These are phyloP conservation scores for Bjerkandera adusta DNA, from an alignment of 1,284 basidiomycete genomes.

Conservation along the genomic window DNA sequence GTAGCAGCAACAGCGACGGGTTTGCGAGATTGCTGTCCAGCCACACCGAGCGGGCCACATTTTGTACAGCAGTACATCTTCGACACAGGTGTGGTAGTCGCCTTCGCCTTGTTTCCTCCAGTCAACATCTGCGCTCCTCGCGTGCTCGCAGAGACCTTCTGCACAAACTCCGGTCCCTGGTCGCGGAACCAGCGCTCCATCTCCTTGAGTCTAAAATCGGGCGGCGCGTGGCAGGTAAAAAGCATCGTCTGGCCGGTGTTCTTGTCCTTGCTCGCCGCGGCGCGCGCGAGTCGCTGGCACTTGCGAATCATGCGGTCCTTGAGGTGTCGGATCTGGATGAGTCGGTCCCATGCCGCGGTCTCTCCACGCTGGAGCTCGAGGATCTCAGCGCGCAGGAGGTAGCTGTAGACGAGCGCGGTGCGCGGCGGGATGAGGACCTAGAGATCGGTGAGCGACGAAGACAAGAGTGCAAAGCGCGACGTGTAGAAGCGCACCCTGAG, in stretches of 20 bases:
- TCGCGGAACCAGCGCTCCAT: slow-evolving; percentile 70
- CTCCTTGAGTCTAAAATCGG: slow-evolving; percentile 71
- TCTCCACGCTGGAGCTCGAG: slow-evolving; percentile 56
- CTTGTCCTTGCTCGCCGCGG: slow-evolving; percentile 35
- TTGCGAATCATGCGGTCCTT: slow-evolving; percentile 80
- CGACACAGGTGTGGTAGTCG: slow-evolving; percentile 13
- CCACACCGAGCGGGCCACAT: slow-evolving; percentile 18
- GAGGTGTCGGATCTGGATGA: slow-evolving; percentile 69
- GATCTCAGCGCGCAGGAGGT: slow-evolving; percentile 59
- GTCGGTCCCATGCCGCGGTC: slow-evolving; percentile 57
- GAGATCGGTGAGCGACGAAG: not conserved
- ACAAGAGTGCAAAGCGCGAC: not conserved
- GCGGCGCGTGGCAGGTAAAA: slow-evolving; percentile 61
- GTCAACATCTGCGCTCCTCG: not conserved
- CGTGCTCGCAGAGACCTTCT: slow-evolving; percentile 20
- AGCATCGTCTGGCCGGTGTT: slow-evolving; percentile 43
- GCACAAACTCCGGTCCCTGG: slow-evolving; percentile 30
- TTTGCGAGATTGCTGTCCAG: slow-evolving; percentile 17
- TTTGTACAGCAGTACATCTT: slow-evolving; percentile 24
- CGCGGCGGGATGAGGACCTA: slow-evolving; percentile 69
- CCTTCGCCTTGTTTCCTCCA: slow-evolving; percentile 6
- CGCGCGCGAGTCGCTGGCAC: slow-evolving; percentile 54
- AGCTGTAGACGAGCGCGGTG: slow-evolving; percentile 65
- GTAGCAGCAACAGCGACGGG: slow-evolving; percentile 10
- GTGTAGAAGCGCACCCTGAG: slow-evolving; percentile 47